Evolutionary conservation across 2,329 filamentous ascomycete species (phyloP), one percentile per base, ranked within the genome.

Genomic region (Juglanconis sp.): DNA sequence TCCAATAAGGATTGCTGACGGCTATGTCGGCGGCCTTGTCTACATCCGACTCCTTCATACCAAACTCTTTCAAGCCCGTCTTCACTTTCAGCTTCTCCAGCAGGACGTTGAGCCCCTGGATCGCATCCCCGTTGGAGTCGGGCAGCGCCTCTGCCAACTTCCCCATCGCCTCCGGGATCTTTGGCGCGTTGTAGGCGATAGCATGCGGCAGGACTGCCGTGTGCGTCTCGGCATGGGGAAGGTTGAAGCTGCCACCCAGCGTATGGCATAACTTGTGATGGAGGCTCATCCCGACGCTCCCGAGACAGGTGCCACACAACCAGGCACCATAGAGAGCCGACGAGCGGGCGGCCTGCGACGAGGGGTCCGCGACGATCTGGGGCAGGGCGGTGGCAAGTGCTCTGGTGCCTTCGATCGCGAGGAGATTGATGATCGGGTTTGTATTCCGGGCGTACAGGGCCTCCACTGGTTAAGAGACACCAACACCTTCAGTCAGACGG

Each of bases 221-320:
- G 66, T 89, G 87, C 0, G 85, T 88, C 69, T 88, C 84, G 1
- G 86, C 84, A 62, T 89, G 86, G 0, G 86, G 84, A 6, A 89
- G 76, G 63, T 83, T 80, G 70, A 88, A 87, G 65, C 77, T 82
- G 7, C 86, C 87, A 31, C 86, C 86, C 1, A 88, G 75, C 0
- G 82, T 83, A 68, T 89, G 86, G 72, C 85, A 88, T 2, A 89
- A 78, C 69, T 89, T 89, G 71, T 89, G 86, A 68, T 89, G 87
- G 13, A 89, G 77, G 2, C 83, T 79, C 83, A 88, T 88, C 56
- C 79, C 79, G 2, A 84, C 82, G 60, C 75, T 81, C 5, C 85
- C 85, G 1, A 88, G 76, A 65, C 83, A 86, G 31, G 77, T 79
- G 36, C 84, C 85, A 65, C 84, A 88, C 1, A 88, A 79, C 84